Evolutionary conservation across 306 rosid genomes (phyloP).

Genomic region (Trichosanthes truncata): DNA sequence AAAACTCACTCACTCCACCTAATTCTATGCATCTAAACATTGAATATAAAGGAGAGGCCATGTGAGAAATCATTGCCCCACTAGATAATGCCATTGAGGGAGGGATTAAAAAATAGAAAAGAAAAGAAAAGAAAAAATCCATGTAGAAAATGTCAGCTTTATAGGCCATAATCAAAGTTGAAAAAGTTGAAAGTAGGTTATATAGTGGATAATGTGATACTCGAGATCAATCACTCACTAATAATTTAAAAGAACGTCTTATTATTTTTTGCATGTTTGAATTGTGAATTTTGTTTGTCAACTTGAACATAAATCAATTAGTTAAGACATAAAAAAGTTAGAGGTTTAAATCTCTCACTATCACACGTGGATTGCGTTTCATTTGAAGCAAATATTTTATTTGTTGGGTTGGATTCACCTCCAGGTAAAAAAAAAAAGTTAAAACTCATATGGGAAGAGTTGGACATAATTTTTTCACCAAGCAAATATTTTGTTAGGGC

Average conservation of each 20-base stretch:
- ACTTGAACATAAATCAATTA: too few species aligned
- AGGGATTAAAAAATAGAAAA: neutral
- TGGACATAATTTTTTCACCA: neutral
- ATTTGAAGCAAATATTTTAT: too few species aligned
- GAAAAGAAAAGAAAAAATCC: too few species aligned
- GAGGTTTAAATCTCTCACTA: too few species aligned
- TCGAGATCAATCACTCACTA: neutral
- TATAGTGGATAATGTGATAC: neutral
- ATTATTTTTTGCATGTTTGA: too few species aligned
- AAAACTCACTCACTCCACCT: conserved; percentile 18
- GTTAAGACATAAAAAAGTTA: too few species aligned
- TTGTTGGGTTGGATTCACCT: too few species aligned
- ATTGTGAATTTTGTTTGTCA: too few species aligned
- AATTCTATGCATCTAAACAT: neutral
- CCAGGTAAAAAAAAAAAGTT: too few species aligned
- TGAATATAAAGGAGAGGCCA: conserved; percentile 40
- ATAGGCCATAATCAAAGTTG: neutral
- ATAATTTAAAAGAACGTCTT: too few species aligned
- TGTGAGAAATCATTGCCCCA: conserved; percentile 55
- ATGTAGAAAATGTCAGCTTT: neutral
- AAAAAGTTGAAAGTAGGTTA: neutral
- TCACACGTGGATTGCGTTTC: too few species aligned
- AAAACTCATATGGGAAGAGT: neutral
- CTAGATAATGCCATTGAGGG: neutral
- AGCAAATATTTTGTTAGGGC: neutral